These are phyloP conservation scores for Agarophyton chilense DNA, from an alignment of 23 red algal genomes.

Conservation along the genomic window DNA sequence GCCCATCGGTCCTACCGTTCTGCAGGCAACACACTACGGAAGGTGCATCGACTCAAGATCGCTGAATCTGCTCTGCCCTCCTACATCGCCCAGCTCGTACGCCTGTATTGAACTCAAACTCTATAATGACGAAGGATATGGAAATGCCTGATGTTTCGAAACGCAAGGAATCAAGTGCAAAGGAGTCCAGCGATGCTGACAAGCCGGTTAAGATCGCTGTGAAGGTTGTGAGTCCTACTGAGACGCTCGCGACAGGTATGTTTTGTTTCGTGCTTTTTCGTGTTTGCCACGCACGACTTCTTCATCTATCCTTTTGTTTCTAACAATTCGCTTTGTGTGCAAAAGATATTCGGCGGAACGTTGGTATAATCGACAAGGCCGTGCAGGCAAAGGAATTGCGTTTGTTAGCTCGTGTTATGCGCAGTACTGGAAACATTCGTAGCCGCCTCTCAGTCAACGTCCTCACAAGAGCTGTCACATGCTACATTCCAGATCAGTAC, in stretches of 20 bases:
- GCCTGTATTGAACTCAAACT: background rate
- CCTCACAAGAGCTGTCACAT: constrained; percentile 27
- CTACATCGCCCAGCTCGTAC: background rate
- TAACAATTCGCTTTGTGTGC: background rate
- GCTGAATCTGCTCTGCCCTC: too few relatives aligned
- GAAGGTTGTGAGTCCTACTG: constrained; percentile 15
- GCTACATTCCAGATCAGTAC: constrained; percentile 57
- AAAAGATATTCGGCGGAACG: constrained; percentile 65
- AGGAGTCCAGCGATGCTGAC: constrained; percentile 10
- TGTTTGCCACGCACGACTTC: background rate
- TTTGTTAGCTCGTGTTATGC: constrained; percentile 64
- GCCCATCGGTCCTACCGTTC: background rate
- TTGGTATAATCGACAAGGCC: constrained; percentile 72
- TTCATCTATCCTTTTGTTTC: background rate
- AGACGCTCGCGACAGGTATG: constrained; percentile 42
- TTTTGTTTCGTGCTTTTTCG: background rate
- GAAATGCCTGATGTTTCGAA: constrained; percentile 52
- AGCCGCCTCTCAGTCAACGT: constrained; percentile 34
- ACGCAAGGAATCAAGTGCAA: background rate
- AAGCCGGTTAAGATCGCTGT: constrained; percentile 24
- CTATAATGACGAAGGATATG: constrained; percentile 49
- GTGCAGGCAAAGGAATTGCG: constrained; percentile 74
- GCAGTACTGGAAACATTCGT: constrained; percentile 62
- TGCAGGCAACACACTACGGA: too few relatives aligned
- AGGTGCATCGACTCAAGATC: too few relatives aligned